Evolutionary conservation across 208 protist genomes (phyloP).

Genomic region (Leishmania mexicana): DNA sequence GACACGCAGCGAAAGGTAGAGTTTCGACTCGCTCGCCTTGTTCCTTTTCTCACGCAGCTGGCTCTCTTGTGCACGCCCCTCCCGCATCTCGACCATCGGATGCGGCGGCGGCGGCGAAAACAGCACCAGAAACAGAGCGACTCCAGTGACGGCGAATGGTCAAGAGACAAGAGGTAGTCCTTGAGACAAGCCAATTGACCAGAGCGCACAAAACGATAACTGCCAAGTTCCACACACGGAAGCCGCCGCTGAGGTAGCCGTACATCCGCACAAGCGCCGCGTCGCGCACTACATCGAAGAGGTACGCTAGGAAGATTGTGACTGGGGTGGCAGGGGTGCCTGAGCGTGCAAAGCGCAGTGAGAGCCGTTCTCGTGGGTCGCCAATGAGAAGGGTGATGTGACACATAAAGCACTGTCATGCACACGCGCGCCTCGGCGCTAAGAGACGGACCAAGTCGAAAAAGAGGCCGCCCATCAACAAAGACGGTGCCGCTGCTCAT

Average conservation of each 20-base stretch:
- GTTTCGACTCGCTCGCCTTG: conserved; percentile 3
- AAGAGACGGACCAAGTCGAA: conserved; percentile 42
- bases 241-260: conserved; percentile 40
- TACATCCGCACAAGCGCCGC: conserved; percentile 39
- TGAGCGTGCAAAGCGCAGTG: conserved; percentile 35
- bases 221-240: conserved; percentile 35
- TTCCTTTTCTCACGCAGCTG: conserved; percentile 8
- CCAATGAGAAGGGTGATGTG: conserved; percentile 26
- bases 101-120: conserved; percentile 11
- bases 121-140: conserved; percentile 7
- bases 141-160: conserved; percentile 19
- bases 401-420: conserved; percentile 38
- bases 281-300: conserved; percentile 45
- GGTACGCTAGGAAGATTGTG: conserved; percentile 43
- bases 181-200: conserved; percentile 27
- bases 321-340: conserved; percentile 41
- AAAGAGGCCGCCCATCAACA: conserved; percentile 37
- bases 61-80: background rate
- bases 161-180: conserved; percentile 29
- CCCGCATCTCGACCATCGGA: conserved; percentile 6
- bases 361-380: conserved; percentile 18
- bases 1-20: conserved; percentile 8
- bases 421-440: conserved; percentile 38
- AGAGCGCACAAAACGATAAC: conserved; percentile 39
- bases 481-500: conserved; percentile 43